These are phyloP conservation scores for Dothideomycetes sp. DNA, from an alignment of 2,329 filamentous ascomycete genomes.

Conservation along the genomic window DNA sequence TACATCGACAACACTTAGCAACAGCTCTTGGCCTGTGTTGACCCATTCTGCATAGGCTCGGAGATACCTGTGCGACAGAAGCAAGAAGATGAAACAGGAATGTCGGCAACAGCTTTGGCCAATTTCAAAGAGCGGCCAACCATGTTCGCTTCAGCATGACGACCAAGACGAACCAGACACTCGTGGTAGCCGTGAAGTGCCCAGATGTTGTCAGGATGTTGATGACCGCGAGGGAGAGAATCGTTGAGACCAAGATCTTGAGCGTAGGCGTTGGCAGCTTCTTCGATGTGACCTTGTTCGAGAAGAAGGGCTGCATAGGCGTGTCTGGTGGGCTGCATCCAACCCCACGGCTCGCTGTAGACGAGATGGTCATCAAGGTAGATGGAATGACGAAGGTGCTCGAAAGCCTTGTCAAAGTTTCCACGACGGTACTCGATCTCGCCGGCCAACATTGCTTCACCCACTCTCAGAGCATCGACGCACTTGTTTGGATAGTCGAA, in stretches of 20 bases:
- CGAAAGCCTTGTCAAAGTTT: constrained; percentile 50
- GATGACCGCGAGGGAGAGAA: constrained; percentile 52
- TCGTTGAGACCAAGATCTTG: constrained; percentile 35
- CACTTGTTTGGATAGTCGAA: constrained; percentile 64
- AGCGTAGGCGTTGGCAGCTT: constrained; percentile 30
- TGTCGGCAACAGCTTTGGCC: constrained; percentile 50
- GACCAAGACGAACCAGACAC: constrained; percentile 51
- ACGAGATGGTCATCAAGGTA: constrained; percentile 51
- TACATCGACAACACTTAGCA: too few relatives aligned
- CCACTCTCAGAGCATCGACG: constrained; percentile 52
- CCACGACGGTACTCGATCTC: constrained; percentile 62
- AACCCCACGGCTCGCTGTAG: constrained; percentile 67
- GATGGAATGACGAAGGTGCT: constrained; percentile 48
- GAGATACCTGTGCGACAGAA: too few relatives aligned
- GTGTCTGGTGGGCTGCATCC: constrained; percentile 66
- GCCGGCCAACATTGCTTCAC: constrained; percentile 57
- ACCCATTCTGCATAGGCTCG: too few relatives aligned
- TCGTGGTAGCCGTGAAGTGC: constrained; percentile 64
- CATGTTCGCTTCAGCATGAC: constrained; percentile 38
- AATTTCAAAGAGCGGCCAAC: constrained; percentile 43
- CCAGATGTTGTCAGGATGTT: constrained; percentile 69
- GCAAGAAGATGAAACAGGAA: constrained; percentile 49
- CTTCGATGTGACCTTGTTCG: constrained; percentile 46
- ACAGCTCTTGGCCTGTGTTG: too few relatives aligned
- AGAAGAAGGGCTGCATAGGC: constrained; percentile 59